phyloP scores from a whole-genome alignment of 768 basidiomycete genomes.

The Kwoniella bestiolae region DNA sequence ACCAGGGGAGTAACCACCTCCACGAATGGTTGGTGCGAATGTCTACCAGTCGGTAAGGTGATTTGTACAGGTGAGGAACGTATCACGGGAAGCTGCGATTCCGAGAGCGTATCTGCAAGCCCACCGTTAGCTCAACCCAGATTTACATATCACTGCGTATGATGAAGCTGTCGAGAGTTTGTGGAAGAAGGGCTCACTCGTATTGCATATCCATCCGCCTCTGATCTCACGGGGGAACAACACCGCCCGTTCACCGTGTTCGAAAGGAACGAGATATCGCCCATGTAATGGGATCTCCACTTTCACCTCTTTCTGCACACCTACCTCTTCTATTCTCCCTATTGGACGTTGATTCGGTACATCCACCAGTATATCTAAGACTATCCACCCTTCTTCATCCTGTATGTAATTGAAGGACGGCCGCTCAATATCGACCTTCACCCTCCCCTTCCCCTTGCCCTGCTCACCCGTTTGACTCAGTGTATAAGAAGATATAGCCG shows the following conservation, averaged over 20 bases:
- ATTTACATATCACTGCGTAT: too few species aligned
- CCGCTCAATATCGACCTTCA: conserved; percentile 19
- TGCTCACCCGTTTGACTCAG: not conserved
- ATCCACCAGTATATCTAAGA: too few species aligned
- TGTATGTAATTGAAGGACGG: not conserved
- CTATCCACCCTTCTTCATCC: not conserved
- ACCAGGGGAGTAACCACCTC: conserved; percentile 33
- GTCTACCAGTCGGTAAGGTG: conserved; percentile 34
- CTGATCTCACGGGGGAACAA: conserved; percentile 5
- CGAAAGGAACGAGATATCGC: conserved; percentile 32
- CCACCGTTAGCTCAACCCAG: too few species aligned
- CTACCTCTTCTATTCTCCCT: too few species aligned
- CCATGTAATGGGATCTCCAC: conserved; percentile 35
- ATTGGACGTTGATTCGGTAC: too few species aligned
- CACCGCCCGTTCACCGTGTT: conserved; percentile 19
- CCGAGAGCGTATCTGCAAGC: not conserved
- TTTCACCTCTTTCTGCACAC: not conserved
- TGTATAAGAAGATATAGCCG: not conserved
- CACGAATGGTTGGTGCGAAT: conserved; percentile 32
- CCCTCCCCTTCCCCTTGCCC: conserved; percentile 1
- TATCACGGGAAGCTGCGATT: not conserved
- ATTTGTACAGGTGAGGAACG: conserved; percentile 12
- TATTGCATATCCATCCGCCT: conserved; percentile 24
- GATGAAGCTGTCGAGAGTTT: too few species aligned
- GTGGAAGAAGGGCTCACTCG: too few species aligned